Base-by-base conservation (phyloP, 176 grass and related monocot genomes). In the Carex parvula region DNA sequence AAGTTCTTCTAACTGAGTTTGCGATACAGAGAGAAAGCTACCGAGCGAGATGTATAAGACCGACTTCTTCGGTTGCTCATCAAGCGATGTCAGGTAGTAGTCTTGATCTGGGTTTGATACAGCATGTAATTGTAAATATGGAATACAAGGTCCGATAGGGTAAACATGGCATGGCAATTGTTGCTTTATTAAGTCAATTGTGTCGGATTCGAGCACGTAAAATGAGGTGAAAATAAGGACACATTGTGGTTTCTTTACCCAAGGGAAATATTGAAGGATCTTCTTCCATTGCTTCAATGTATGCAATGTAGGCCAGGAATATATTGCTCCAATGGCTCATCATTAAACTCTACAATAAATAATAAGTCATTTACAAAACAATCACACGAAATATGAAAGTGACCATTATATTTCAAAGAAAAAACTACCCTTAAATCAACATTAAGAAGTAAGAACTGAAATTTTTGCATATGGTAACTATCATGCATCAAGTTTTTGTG, bases 211-310 rank as follows among this genome's bases (percentile, higher is more conserved):
- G 4, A 92, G 67, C 85, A 88, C 91, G 21, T 92, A 88, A 20
- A 86, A 92, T 8, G 88, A 85, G 42, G 76, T 83, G 82, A 92
- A 92, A 55, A n/a, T n/a, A n/a, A 92, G 68, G 63, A 92, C 29
- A 48, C 30, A 77, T 62, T 80, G 87, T 32, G 85, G 83, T 83
- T 87, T 87, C 42, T 58, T 68, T 54, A 85, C 13, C 58, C 63
- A 8, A 41, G 60, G 20, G 26, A 81, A 44, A 29, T 32, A n/a
- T 67, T 76, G 33, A 35, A 83, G 48, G 68, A 75, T 55, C 50
- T 74, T 32, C 32, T 79, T 32, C 42, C 70, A 41, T 50, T 67
- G 78, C 24, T 57, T 42, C 69, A 79, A 55, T 10, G 4, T 2
- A 69, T 84, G 62, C 13, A 89, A 24, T 2, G 39, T 58, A 64